Conservation (phyloP, 441 rosid genomes). For the Gossypium gossypioides region DNA sequence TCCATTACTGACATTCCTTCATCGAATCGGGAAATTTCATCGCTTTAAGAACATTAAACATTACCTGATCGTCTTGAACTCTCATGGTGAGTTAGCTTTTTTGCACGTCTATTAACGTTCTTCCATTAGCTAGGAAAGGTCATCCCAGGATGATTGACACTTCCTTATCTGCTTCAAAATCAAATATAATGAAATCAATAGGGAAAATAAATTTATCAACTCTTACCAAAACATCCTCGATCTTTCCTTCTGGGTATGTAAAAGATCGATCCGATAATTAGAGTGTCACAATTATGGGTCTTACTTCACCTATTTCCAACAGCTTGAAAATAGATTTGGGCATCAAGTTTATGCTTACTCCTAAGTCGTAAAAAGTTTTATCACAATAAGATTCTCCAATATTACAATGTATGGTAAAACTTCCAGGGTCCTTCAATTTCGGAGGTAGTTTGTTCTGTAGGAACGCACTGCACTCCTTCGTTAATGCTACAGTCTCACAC, state of each 20-base stretch:
- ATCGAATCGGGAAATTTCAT: neutral
- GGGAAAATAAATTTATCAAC: neutral
- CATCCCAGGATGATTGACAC: neutral
- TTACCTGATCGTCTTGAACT: neutral
- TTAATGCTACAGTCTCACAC: neutral
- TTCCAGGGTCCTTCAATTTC: neutral
- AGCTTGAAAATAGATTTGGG: neutral
- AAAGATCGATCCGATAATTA: neutral
- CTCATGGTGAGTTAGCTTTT: neutral
- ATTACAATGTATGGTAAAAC: neutral
- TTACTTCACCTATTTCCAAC: neutral
- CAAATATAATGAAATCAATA: neutral
- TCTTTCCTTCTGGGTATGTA: neutral
- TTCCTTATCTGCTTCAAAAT: neutral
- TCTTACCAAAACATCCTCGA: neutral
- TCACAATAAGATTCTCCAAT: neutral
- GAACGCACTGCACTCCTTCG: neutral
- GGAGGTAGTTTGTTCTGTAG: neutral
- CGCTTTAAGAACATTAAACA: neutral
- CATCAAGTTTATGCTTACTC: neutral
- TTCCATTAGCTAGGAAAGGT: neutral
- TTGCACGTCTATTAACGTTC: neutral
- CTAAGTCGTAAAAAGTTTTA: neutral
- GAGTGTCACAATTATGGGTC: neutral
- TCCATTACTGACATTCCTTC: neutral